phyloP scores from a whole-genome alignment of 2,329 filamentous ascomycete genomes.

The Calonectria ilicicola region DNA sequence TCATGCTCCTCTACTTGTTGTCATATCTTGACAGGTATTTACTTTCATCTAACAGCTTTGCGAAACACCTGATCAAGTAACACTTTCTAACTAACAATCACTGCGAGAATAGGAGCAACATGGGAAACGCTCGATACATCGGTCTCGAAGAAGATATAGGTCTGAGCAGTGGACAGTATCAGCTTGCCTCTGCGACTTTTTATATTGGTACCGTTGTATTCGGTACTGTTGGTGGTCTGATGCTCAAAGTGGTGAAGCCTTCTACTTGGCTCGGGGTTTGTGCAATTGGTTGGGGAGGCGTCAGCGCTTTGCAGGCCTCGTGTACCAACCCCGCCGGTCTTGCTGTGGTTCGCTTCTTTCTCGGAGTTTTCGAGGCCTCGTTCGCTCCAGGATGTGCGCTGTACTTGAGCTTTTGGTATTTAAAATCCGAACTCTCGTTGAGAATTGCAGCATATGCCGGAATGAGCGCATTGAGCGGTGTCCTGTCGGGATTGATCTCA shows the following conservation, averaged over 20 bases:
- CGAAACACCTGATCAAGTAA: neutral
- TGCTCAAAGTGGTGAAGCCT: conserved; percentile 28
- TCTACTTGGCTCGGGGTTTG: conserved; percentile 24
- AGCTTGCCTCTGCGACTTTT: conserved; percentile 23
- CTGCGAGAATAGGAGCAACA: conserved; percentile 16
- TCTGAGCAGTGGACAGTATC: conserved; percentile 13
- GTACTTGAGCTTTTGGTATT: conserved; percentile 28
- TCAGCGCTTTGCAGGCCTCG: conserved; percentile 26
- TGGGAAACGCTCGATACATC: conserved; percentile 25
- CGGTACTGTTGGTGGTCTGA: conserved; percentile 22
- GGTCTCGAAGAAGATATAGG: conserved; percentile 19
- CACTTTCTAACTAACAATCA: neutral
- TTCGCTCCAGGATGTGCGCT: conserved; percentile 25
- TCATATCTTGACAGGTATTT: conserved; percentile 26
- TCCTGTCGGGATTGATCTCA: conserved; percentile 24
- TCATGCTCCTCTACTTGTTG: conserved; percentile 26
- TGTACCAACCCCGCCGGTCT: conserved; percentile 20
- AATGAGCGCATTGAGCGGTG: conserved; percentile 30
- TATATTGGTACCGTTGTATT: conserved; percentile 20
- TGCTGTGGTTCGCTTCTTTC: conserved; percentile 21
- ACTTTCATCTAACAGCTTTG: neutral
- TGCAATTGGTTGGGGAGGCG: conserved; percentile 27
- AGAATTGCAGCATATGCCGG: conserved; percentile 31
- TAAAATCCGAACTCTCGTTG: conserved; percentile 29
- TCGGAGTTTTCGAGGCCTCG: conserved; percentile 21